These are phyloP conservation scores for Phytophthora multivora DNA, from an alignment of 352 stramenopile genomes.

Conservation along the genomic window DNA sequence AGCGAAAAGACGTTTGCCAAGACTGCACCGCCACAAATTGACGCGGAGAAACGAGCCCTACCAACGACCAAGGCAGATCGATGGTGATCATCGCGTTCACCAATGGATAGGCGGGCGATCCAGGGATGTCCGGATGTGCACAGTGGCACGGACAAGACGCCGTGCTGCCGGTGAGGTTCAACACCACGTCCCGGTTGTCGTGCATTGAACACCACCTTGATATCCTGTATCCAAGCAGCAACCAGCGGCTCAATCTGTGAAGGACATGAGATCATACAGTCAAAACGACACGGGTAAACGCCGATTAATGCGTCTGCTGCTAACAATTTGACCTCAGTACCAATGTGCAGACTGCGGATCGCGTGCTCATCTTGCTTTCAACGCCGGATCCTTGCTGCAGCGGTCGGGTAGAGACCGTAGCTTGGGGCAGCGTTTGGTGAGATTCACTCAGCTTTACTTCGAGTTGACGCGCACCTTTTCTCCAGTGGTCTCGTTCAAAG, in stretches of 20 bases:
- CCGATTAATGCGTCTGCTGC: no score
- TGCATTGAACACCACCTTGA: background rate
- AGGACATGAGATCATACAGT: no score
- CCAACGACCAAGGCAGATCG: constrained; percentile 8
- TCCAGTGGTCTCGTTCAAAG: constrained; percentile 27
- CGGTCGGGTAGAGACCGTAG: constrained; percentile 23
- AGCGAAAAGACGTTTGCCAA: constrained; percentile 13
- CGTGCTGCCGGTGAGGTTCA: constrained; percentile 15
- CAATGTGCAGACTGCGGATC: constrained; percentile 1
- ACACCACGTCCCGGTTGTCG: constrained; percentile 30
- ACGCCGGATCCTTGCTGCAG: background rate
- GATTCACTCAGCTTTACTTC: constrained; percentile 6
- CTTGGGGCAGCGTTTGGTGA: constrained; percentile 24
- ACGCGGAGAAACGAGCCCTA: constrained; percentile 27
- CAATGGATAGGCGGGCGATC: constrained; percentile 13
- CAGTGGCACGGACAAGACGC: constrained; percentile 1
- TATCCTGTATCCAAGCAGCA: no score
- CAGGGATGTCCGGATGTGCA: constrained; percentile 35
- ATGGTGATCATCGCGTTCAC: constrained; percentile 21
- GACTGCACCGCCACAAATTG: constrained; percentile 26
- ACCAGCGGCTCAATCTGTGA: no score
- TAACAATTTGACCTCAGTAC: background rate
- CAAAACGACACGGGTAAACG: no score
- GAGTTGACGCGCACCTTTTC: constrained; percentile 29
- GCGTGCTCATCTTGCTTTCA: constrained; percentile 13